phyloP scores from a whole-genome alignment of 192 early-diverging fungal genomes.

The Kickxella alabastrina region DNA sequence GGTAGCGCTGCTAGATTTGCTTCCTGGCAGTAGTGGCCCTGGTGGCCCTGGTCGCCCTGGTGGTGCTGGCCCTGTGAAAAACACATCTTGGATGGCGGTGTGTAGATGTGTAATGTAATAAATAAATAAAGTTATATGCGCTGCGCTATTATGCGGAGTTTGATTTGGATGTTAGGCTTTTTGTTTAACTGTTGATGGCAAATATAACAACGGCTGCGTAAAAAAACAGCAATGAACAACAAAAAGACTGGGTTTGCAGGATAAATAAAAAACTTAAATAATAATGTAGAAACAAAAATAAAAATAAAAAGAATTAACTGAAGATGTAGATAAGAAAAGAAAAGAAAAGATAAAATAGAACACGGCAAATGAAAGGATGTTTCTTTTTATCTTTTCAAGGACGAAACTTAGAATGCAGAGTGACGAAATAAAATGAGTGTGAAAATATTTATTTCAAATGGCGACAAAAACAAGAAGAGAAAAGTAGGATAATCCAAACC shows the following conservation, averaged over 20 bases:
- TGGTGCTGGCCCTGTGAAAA: neutral
- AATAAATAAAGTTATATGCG: too few relatives aligned
- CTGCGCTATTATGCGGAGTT: too few relatives aligned
- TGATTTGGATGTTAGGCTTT: too few relatives aligned
- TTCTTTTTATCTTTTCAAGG: too few relatives aligned
- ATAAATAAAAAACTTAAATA: slow-evolving; percentile 3
- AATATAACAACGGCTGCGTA: neutral
- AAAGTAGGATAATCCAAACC: too few relatives aligned
- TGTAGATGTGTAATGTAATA: too few relatives aligned
- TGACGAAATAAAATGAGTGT: too few relatives aligned
- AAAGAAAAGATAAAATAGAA: neutral
- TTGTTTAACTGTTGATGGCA: neutral
- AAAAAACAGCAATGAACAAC: neutral
- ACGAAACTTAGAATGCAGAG: too few relatives aligned
- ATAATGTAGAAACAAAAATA: too few relatives aligned
- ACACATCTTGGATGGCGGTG: too few relatives aligned
- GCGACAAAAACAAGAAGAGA: too few relatives aligned
- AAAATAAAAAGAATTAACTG: too few relatives aligned
- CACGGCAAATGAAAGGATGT: neutral
- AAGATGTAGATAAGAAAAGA: neutral
- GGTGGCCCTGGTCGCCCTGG: neutral
- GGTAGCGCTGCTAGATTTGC: neutral
- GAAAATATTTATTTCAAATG: neutral
- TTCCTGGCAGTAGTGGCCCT: neutral
- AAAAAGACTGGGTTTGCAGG: neutral